Evolutionary conservation across 306 rosid genomes (phyloP).

Genomic region (Lathyrus tuberosus): DNA sequence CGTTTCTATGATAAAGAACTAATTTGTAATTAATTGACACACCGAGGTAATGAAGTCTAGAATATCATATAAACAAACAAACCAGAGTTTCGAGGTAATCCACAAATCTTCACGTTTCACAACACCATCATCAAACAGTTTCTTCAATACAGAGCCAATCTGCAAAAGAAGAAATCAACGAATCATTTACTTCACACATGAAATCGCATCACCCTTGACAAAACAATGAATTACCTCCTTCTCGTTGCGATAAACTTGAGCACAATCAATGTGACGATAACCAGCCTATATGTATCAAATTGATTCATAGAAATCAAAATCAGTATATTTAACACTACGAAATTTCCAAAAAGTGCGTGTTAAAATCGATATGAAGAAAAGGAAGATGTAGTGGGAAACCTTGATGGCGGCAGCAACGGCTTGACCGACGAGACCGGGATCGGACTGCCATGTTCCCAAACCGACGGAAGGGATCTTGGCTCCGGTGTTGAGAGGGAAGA

Average conservation of each 20-base stretch:
- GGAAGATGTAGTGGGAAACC: conserved; percentile 30
- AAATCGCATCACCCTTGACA: neutral
- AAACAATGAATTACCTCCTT: conserved; percentile 50
- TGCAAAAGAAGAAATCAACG: conserved; percentile 20
- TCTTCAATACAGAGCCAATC: conserved; percentile 73
- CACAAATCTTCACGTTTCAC: conserved; percentile 87
- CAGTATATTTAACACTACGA: neutral
- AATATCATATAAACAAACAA: conserved; percentile 34
- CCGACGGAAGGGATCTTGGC: conserved; percentile 82
- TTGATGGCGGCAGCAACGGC: conserved; percentile 71
- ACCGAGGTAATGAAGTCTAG: neutral
- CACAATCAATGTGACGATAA: conserved; percentile 86
- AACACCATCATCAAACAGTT: conserved; percentile 70
- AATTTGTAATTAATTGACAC: no score
- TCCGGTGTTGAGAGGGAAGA: conserved; percentile 70
- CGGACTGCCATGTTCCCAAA: conserved; percentile 84
- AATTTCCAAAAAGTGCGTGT: neutral
- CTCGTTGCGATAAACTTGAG: conserved; percentile 74
- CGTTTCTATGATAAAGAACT: no score
- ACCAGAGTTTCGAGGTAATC: conserved; percentile 92
- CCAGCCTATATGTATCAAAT: conserved; percentile 56
- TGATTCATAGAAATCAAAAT: conserved; percentile 11
- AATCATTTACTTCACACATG: conserved; percentile 1
- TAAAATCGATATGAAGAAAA: neutral
- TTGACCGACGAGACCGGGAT: conserved; percentile 66